These are phyloP conservation scores for Didymella pinodella DNA, from an alignment of 2,329 filamentous ascomycete species.

Conservation along the genomic window DNA sequence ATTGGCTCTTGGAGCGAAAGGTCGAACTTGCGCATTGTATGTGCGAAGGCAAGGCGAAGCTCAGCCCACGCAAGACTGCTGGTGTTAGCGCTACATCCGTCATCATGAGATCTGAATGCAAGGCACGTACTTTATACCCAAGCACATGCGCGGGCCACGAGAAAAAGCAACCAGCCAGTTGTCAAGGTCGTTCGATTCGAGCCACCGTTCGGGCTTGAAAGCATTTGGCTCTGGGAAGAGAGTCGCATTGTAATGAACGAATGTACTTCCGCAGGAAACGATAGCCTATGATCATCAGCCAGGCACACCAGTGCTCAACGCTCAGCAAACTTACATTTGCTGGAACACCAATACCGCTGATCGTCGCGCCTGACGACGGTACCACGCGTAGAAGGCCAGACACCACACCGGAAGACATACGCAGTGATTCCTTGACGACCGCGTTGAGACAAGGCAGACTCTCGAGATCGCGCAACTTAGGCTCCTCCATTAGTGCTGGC, in stretches of 20 bases:
- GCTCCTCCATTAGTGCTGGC: slow-evolving; percentile 43
- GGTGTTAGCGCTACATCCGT: background rate
- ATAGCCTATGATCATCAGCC: slow-evolving; percentile 27
- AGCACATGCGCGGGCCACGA: slow-evolving; percentile 47
- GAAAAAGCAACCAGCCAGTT: slow-evolving; percentile 47
- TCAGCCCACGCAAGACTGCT: slow-evolving; percentile 47
- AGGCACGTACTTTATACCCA: slow-evolving; percentile 39
- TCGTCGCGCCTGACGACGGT: slow-evolving; percentile 32
- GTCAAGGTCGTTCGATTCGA: slow-evolving; percentile 37
- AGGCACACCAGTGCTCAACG: background rate
- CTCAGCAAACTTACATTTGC: slow-evolving; percentile 25
- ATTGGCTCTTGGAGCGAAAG: slow-evolving; percentile 31
- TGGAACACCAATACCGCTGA: slow-evolving; percentile 31
- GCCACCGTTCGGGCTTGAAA: slow-evolving; percentile 47
- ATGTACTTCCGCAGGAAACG: slow-evolving; percentile 43
- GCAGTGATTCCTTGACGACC: slow-evolving; percentile 53
- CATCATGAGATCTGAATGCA: background rate
- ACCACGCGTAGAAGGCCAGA: slow-evolving; percentile 37
- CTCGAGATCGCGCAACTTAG: slow-evolving; percentile 48
- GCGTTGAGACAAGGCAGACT: slow-evolving; percentile 46
- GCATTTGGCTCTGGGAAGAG: slow-evolving; percentile 41
- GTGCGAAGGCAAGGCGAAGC: slow-evolving; percentile 41
- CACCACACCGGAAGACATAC: slow-evolving; percentile 48
- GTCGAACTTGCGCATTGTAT: slow-evolving; percentile 44
- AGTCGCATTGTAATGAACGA: slow-evolving; percentile 44